phyloP scores from a whole-genome alignment of 2,329 filamentous ascomycete species.

The Nigrograna mackinnonii region DNA sequence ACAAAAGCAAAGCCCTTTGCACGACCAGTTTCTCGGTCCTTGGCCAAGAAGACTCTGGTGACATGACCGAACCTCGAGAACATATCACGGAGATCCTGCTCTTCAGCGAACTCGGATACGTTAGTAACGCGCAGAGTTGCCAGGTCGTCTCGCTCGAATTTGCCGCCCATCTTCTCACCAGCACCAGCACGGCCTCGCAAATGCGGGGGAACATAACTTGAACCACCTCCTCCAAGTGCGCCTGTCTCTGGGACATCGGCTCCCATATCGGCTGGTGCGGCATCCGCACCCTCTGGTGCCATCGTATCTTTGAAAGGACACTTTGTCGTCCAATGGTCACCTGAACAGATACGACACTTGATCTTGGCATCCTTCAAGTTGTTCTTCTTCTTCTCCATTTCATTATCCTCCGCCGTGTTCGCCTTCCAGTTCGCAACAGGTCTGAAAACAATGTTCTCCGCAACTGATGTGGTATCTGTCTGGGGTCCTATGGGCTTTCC shows the following conservation, averaged over 20 bases:
- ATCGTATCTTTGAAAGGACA: constrained; percentile 99
- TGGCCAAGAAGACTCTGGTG: constrained; percentile 95
- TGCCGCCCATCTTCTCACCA: constrained; percentile 86
- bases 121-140: constrained; percentile 97
- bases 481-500: constrained; percentile 83
- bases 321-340: constrained; percentile 98
- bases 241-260: constrained; percentile 55
- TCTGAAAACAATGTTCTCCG: constrained; percentile 97
- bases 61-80: constrained; percentile 97
- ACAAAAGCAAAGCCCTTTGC: constrained; percentile 99
- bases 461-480: constrained; percentile 86
- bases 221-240: constrained; percentile 67
- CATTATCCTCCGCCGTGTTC: constrained; percentile 75
- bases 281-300: constrained; percentile 70
- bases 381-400: constrained; percentile 71
- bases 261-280: constrained; percentile 50
- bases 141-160: constrained; percentile 95
- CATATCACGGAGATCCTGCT: constrained; percentile 93
- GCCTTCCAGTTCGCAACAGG: constrained; percentile 93
- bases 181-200: constrained; percentile 78
- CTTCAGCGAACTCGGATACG: constrained; percentile 97
- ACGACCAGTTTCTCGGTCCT: constrained; percentile 93
- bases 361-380: constrained; percentile 97
- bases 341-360: constrained; percentile 98
- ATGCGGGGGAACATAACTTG: constrained; percentile 93